Percentiles rank a stretch among this genome's conserved stretches.
Evolutionary conservation across 768 basidiomycete genomes (phyloP).

Genomic region (Mycena olivaceomarginata): DNA sequence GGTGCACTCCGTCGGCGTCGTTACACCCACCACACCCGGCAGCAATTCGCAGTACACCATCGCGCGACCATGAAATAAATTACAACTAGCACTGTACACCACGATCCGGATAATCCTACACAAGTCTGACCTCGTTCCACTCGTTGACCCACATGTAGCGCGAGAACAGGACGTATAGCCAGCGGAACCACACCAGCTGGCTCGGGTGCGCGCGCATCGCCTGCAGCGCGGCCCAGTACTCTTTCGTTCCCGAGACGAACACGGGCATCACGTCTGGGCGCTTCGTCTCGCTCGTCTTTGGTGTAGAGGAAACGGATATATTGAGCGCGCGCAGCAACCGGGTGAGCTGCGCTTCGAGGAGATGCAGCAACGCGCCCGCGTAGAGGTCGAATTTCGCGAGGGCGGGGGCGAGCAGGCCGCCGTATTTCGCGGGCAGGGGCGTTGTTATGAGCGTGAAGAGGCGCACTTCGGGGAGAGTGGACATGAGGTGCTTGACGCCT

Average conservation of each 20-base stretch:
- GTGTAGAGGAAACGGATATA: constrained; percentile 26
- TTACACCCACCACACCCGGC: constrained; percentile 72
- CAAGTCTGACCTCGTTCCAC: constrained; percentile 78
- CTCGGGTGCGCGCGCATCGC: constrained; percentile 86
- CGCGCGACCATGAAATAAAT: not conserved
- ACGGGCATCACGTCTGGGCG: constrained; percentile 54
- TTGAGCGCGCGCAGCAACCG: constrained; percentile 29
- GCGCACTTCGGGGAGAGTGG: constrained; percentile 52
- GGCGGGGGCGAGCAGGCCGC: constrained; percentile 70
- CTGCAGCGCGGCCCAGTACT: constrained; percentile 73
- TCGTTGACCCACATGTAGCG: constrained; percentile 97
- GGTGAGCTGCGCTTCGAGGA: constrained; percentile 48
- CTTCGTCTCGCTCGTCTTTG: not conserved
- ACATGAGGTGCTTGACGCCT: constrained; percentile 70
- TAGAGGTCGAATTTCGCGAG: constrained; percentile 68
- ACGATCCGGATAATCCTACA: not conserved
- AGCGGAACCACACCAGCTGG: constrained; percentile 94
- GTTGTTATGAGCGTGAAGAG: constrained; percentile 80
- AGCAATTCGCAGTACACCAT: constrained; percentile 35
- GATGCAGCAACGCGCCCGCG: constrained; percentile 48
- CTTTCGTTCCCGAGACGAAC: constrained; percentile 74
- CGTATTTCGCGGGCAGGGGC: constrained; percentile 77
- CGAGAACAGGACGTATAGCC: constrained; percentile 87
- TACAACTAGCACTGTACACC: not conserved
- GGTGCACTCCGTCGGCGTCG: constrained; percentile 29